Base-by-base conservation (phyloP, 2,329 filamentous ascomycete genomes). In the Penicillium sp. region DNA sequence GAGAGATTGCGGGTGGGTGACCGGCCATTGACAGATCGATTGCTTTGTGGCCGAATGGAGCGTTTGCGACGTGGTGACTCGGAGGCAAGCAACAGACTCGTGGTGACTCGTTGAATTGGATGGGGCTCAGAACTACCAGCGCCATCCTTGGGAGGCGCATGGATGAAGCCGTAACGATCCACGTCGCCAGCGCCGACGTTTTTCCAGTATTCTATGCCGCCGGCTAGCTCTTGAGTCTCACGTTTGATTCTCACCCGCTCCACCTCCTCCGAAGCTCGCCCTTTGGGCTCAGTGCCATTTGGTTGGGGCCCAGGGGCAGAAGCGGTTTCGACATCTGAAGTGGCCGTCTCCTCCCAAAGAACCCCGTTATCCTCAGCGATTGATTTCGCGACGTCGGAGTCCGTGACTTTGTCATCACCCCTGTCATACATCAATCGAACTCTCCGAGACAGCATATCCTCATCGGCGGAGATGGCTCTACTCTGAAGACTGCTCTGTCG, bases 81-180 rank as follows among this genome's bases (percentile, higher is more conserved):
- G 2, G 83, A 79, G 18, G 81, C 78, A 26, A 85, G 64, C 55
- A 82, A 75, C 33, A 87, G 72, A 33, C 80, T 79, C 1, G 84
- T 86, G 2, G 83, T 82, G 13, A 86, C 81, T 17, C 84, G 76
- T 57, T 84, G 83, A 21, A 86, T 73, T 4, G 71, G 69, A 50
- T 71, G 70, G 23, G 68, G 74, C 7, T 73, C 70, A 8, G 64
- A 63, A 15, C 60, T 55, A 8, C 71, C 43, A 27, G 43, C 64
- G 5, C 62, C 56, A 17, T 68, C 66, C 10, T 56, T 59, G 5
- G 65, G 51, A 6, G 64, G 52, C n/a, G 57, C 56, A 9, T 67
- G 68, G 45, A 87, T 87, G 69, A 87, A 87, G 8, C 84, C 84
- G 64, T 87, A 87, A 52, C 84, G 77, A 66, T 87, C 84, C 3